A percentile compares a stretch with the other conserved stretches of the same genome.
Evolutionary conservation across 805 yeast species (phyloP).

Genomic region (Nakazawaea ambrosiae): DNA sequence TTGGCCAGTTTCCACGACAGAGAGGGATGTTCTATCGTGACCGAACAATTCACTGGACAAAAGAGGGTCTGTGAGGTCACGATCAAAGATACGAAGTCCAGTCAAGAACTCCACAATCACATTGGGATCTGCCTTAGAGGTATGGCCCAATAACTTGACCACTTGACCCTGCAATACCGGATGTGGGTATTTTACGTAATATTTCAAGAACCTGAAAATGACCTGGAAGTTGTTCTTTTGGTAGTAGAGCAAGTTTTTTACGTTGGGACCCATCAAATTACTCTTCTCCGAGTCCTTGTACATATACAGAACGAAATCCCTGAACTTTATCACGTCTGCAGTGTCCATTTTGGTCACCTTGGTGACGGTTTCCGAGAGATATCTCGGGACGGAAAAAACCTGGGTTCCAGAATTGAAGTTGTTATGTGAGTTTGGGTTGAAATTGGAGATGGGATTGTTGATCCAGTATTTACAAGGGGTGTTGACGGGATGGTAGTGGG

Average conservation of each 20-base stretch:
- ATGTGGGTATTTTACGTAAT: conserved; percentile 26
- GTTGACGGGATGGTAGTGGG: conserved; percentile 3
- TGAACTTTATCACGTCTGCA: conserved; percentile 17
- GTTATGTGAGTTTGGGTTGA: too few species aligned
- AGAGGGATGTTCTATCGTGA: background rate
- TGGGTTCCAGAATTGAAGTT: background rate
- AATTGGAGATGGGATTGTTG: too few species aligned
- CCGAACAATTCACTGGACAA: conserved; percentile 22
- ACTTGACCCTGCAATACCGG: conserved; percentile 15
- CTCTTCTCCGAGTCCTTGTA: conserved; percentile 10
- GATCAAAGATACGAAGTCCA: conserved; percentile 13
- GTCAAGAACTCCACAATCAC: conserved; percentile 6
- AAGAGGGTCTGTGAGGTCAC: conserved; percentile 14
- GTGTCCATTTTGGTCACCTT: background rate
- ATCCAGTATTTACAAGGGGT: too few species aligned
- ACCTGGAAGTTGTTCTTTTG: conserved; percentile 12
- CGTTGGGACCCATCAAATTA: conserved; percentile 10
- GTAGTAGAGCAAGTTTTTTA: conserved; percentile 13
- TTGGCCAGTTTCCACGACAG: background rate
- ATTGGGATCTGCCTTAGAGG: background rate
- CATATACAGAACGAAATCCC: conserved; percentile 16
- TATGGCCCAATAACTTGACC: conserved; percentile 10
- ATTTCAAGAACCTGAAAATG: conserved; percentile 19
- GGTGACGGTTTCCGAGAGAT: conserved; percentile 1
- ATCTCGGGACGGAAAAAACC: conserved; percentile 4